Evolutionary conservation across 1,284 basidiomycete genomes (phyloP), one percentile per base, ranked within the genome.

Genomic region (Porogramme epimiltina): DNA sequence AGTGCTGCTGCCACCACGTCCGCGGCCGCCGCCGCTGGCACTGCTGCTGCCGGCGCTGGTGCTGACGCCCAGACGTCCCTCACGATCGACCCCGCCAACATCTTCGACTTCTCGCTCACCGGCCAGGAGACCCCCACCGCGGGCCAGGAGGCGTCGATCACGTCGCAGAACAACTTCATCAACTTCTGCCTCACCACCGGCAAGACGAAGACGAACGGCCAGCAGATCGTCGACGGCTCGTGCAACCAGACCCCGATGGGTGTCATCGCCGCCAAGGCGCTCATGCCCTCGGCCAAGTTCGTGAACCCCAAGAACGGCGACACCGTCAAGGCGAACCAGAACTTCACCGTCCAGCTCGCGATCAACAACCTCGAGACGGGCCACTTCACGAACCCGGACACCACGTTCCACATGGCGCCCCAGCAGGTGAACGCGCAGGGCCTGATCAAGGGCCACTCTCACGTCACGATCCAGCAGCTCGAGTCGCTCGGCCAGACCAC

Each of bases 401-500:
- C 67, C 26, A 84, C 77, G 62, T 85, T 81, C 71, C 78, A 75
- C 64, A 63, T 73, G 57, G 70, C 77, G 55, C 86, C 85, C 49
- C 71, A 81, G 63, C 75, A 80, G 58, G 69, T 87, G 20, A 77
- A 85, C 62, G 61, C 51, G 0, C 57, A 64, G 36, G 86, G 84
- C 49, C 74, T 48, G 42, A 51, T 59, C 58, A 46, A 51, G 52
- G 58, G 58, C 52, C 57, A 59, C 49, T 56, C 58, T 3, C 85
- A 89, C 62, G 71, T 87, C 59, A 82, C 84, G 37, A 71, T 89
- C 44, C 78, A 88, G 69, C 45, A 66, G 43, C 71, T 90, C 53
- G 56, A 64, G 31, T 73, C 78, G 3, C 67, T 86, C 49, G 65
- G 67, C 33, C 75, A 80, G 60, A 80, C 79, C 6, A 71, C 66